Evolutionary conservation across 164 flowering plant genomes (phyloP).

Genomic region (Stephania cephalantha): DNA sequence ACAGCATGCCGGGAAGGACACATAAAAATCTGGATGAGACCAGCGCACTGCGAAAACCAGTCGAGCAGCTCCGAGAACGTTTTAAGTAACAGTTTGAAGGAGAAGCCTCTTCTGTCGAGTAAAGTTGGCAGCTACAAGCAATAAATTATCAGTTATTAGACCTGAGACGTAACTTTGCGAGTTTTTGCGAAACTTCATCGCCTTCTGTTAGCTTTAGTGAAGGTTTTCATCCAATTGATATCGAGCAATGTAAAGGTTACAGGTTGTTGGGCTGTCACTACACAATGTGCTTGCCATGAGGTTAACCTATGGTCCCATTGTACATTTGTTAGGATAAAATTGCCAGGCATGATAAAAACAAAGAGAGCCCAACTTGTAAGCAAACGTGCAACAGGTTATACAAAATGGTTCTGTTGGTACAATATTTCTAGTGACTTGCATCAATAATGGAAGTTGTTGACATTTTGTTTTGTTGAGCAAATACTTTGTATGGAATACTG

Average conservation of each 20-base stretch:
- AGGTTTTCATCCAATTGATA: slow-evolving; percentile 1
- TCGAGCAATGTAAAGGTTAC: background rate
- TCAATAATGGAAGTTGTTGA: slow-evolving; percentile 19
- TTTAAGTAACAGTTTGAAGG: slow-evolving; percentile 45
- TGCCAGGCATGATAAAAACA: slow-evolving; percentile 20
- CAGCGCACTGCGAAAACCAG: slow-evolving; percentile 54
- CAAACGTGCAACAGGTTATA: slow-evolving; percentile 10
- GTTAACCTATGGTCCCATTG: slow-evolving; percentile 22
- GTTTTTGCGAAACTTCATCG: slow-evolving; percentile 4
- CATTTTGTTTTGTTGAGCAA: background rate
- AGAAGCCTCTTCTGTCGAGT: slow-evolving; percentile 34
- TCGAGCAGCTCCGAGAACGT: slow-evolving; percentile 43
- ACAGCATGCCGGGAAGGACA: slow-evolving; percentile 91
- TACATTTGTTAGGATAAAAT: slow-evolving; percentile 23
- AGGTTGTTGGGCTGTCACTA: slow-evolving; percentile 4
- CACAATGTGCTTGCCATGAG: slow-evolving; percentile 13
- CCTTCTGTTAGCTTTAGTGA: background rate
- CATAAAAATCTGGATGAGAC: slow-evolving; percentile 87
- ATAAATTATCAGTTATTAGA: slow-evolving; percentile 18
- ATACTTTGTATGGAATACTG: background rate
- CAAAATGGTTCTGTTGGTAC: slow-evolving; percentile 26
- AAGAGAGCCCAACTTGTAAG: slow-evolving; percentile 6
- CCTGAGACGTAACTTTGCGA: slow-evolving; percentile 6
- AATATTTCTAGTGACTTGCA: slow-evolving; percentile 13
- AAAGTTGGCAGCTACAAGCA: slow-evolving; percentile 46